Percentiles rank a stretch among this genome's conserved stretches.
phyloP scores from a whole-genome alignment of 129 eudicot species.

The Pittosporum tobira region DNA sequence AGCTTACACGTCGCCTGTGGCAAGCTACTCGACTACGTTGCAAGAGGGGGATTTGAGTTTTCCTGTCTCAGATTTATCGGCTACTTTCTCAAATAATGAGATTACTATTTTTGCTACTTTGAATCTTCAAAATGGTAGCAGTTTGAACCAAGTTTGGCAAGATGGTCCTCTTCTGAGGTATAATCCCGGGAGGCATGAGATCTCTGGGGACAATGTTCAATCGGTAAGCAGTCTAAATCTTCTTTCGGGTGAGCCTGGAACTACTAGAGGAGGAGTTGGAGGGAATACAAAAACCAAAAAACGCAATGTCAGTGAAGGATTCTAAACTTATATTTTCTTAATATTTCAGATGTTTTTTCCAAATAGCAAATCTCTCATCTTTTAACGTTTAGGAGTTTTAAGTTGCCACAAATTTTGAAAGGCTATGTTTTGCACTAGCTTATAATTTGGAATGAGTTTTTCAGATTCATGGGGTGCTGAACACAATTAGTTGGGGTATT shows the following conservation, averaged over 20 bases:
- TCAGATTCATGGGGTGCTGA: conserved; percentile 76
- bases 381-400: too few relatives aligned
- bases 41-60: conserved; percentile 58
- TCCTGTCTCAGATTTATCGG: conserved; percentile 56
- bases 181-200: conserved; percentile 35
- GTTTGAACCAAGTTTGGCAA: conserved; percentile 85
- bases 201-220: conserved; percentile 44
- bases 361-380: too few relatives aligned
- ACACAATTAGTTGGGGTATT: conserved; percentile 77
- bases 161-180: conserved; percentile 53
- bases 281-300: conserved; percentile 37
- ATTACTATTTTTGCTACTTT: conserved; percentile 57
- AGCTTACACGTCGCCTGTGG: conserved; percentile 58
- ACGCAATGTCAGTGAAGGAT: conserved; percentile 41
- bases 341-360: too few relatives aligned
- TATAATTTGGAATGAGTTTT: background rate
- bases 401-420: too few relatives aligned
- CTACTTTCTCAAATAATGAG: conserved; percentile 42
- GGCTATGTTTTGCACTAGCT: too few relatives aligned
- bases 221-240: conserved; percentile 53
- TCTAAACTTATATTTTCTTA: too few relatives aligned
- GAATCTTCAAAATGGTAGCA: conserved; percentile 28
- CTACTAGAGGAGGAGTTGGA: conserved; percentile 23
- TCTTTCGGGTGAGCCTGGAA: conserved; percentile 40
- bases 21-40: conserved; percentile 38